Evolutionary conservation across 805 yeast species (phyloP).

Genomic region (Wickerhamiella alocasiicola): DNA sequence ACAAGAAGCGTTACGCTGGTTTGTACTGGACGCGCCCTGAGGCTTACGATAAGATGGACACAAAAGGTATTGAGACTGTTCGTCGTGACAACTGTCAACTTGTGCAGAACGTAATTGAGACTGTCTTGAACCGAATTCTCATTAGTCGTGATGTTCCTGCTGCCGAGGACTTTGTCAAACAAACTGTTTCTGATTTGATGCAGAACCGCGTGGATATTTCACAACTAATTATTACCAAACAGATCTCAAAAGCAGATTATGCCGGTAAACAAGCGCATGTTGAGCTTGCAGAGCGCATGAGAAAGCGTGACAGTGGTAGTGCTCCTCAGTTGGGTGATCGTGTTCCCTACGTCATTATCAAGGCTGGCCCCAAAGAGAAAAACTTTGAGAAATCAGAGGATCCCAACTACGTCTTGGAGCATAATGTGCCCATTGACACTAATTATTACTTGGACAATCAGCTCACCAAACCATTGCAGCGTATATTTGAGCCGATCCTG

Average conservation of each 20-base stretch:
- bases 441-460: slow-evolving; percentile 89
- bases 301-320: slow-evolving; percentile 90
- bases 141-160: slow-evolving; percentile 78
- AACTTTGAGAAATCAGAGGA: slow-evolving; percentile 95
- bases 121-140: slow-evolving; percentile 70
- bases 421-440: slow-evolving; percentile 87
- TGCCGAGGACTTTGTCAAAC: slow-evolving; percentile 76
- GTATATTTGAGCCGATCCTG: slow-evolving; percentile 89
- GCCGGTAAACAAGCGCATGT: slow-evolving; percentile 97
- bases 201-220: slow-evolving; percentile 90
- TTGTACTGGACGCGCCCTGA: slow-evolving; percentile 87
- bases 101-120: slow-evolving; percentile 89
- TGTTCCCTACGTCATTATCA: slow-evolving; percentile 89
- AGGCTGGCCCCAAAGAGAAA: slow-evolving; percentile 65
- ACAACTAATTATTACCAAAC: slow-evolving; percentile 86
- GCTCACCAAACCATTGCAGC: slow-evolving; percentile 77
- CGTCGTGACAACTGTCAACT: slow-evolving; percentile 94
- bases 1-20: slow-evolving; percentile 96
- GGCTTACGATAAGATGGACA: slow-evolving; percentile 93
- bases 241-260: slow-evolving; percentile 77
- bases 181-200: slow-evolving; percentile 75
- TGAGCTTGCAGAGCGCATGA: slow-evolving; percentile 90
- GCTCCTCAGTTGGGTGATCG: slow-evolving; percentile 97
- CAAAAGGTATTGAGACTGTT: slow-evolving; percentile 96
- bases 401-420: slow-evolving; percentile 83